Evolutionary conservation across 1,284 basidiomycete genomes (phyloP), one percentile per base, ranked within the genome.

Genomic region (Agaricales sp.): DNA sequence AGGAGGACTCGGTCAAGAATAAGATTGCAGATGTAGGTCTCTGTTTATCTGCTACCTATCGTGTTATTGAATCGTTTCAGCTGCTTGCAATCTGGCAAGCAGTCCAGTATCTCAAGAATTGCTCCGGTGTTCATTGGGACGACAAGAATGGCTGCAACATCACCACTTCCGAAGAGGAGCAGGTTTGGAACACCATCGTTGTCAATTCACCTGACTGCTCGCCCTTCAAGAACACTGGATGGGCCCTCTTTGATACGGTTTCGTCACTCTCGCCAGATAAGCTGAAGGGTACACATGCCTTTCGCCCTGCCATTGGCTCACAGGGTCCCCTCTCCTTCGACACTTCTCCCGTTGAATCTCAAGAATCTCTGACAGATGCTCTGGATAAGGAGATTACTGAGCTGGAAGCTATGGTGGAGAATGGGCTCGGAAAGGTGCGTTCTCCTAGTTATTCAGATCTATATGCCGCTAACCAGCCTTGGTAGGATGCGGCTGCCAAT

Each of bases 211-310:
- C 47, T 41, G 35, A 48, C 47, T 48, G 47, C 30, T 41, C 4
- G 21, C 47, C 47, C 11, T 48, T 48, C 47, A 39, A 39, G 19
- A 48, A 48, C 21, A 37, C 16, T 39, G 47, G 47, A 14, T 48
- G 47, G 47, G 30, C 22, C 18, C 6, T 48, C 6, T 48, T 39
- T 39, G 30, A 48, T 48, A 38, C 18, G 21, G 47, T 48, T 18
- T 38, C 43, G 14, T 20, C 38, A 38, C 47, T 48, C 16, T 26
- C 14, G 13, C 47, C 47, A 3, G 47, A 48, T 19, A 48, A 48
- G 30, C 47, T 39, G 21, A 48, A 48, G 35, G 47, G 47, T 39
- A 38, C 22, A n/a, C 35, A 38, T 13, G 20, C 35, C 26, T 48
- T 18, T 26, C 43, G 35, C 24, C 3, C 47, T 48, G 11, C 47